These are phyloP conservation scores for Trypanosoma mega DNA, from an alignment of 208 protist genomes.

Conservation along the genomic window DNA sequence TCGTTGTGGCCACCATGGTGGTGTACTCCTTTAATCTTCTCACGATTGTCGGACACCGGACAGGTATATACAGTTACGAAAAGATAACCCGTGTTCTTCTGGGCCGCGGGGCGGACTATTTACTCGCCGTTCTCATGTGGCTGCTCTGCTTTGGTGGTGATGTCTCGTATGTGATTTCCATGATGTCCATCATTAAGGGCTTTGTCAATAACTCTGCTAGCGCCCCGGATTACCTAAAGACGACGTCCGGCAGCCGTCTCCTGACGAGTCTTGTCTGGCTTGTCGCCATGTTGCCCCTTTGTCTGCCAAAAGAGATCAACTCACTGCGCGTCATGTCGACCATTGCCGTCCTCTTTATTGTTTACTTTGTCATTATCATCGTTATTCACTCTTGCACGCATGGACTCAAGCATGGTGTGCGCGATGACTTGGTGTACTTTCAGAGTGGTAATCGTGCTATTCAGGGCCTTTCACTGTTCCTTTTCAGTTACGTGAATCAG, in stretches of 20 bases:
- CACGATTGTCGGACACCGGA: constrained; percentile 36
- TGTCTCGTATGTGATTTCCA: constrained; percentile 59
- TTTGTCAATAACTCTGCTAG: constrained; percentile 28
- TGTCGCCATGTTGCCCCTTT: constrained; percentile 70
- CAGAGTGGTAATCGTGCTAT: constrained; percentile 53
- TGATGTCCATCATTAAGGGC: constrained; percentile 40
- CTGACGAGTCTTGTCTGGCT: constrained; percentile 63
- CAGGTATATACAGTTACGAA: constrained; percentile 54
- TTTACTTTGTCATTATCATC: constrained; percentile 75
- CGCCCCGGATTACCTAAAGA: constrained; percentile 38
- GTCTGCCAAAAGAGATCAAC: constrained; percentile 79
- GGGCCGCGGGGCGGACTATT: constrained; percentile 38
- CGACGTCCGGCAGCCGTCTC: constrained; percentile 34
- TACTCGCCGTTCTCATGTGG: constrained; percentile 53
- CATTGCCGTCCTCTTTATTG: constrained; percentile 54
- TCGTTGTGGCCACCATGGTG: constrained; percentile 34
- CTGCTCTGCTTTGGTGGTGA: constrained; percentile 56
- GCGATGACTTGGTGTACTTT: constrained; percentile 41
- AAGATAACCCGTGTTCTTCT: constrained; percentile 40
- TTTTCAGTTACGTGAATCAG: constrained; percentile 73
- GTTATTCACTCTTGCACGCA: constrained; percentile 50
- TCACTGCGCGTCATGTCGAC: constrained; percentile 71
- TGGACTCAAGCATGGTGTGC: constrained; percentile 22
- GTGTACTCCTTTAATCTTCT: constrained; percentile 71
- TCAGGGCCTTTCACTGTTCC: constrained; percentile 52